Percentiles rank a stretch among this genome's conserved stretches.
Evolutionary conservation across 805 yeast genomes (phyloP).

Genomic region (Sugiyamaella mastotermitis): DNA sequence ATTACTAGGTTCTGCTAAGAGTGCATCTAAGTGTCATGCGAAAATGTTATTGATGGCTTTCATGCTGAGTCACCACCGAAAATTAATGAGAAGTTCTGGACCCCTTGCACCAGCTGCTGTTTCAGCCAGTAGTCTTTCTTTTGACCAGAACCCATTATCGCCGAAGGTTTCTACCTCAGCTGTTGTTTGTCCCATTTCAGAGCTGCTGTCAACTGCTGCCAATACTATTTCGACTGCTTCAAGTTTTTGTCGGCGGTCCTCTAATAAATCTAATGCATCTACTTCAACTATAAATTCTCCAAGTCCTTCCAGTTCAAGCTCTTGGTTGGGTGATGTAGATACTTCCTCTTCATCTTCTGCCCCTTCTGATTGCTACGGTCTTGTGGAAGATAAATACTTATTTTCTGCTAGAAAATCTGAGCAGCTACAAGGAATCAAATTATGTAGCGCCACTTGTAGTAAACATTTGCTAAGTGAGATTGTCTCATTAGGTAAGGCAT

Average conservation of each 20-base stretch:
- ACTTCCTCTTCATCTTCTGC: background rate
- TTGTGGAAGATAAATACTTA: background rate
- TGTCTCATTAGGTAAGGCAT: constrained; percentile 12
- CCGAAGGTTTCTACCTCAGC: background rate
- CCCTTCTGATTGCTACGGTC: background rate
- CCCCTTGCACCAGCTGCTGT: background rate
- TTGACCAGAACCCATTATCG: background rate
- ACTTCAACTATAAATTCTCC: background rate
- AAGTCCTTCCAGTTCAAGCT: background rate
- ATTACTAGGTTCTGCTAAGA: constrained; percentile 14
- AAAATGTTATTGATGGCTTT: constrained; percentile 19
- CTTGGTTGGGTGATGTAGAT: background rate
- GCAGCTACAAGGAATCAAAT: constrained; percentile 3
- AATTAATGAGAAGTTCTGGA: constrained; percentile 6
- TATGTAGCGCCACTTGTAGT: constrained; percentile 7
- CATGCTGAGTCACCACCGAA: constrained; percentile 17
- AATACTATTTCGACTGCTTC: background rate
- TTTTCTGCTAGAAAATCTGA: background rate
- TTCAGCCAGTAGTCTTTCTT: background rate
- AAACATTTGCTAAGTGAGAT: constrained; percentile 7
- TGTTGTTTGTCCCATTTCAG: background rate
- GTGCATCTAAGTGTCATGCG: constrained; percentile 17
- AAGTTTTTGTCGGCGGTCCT: background rate
- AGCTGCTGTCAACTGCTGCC: background rate
- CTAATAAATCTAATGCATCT: background rate